Conservation (phyloP, 1,284 basidiomycete species). For the Ceratobasidium sp. region DNA sequence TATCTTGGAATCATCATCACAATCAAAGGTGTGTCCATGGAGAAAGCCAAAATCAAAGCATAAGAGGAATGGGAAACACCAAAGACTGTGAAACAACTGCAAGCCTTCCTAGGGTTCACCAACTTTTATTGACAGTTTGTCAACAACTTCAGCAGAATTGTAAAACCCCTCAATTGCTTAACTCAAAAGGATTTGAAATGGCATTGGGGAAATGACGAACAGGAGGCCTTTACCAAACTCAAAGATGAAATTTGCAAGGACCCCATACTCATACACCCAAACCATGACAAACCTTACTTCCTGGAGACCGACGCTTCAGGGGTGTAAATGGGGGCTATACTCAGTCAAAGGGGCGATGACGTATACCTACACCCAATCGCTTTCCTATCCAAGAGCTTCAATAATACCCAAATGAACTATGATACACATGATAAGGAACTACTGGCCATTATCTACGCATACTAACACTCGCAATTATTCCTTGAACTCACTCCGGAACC, state of each 20-base stretch:
- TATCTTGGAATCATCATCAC: not conserved
- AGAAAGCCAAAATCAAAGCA: slow-evolving; percentile 54
- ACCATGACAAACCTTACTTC: slow-evolving; percentile 15
- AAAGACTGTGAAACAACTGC: slow-evolving; percentile 51
- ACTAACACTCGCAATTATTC: not conserved
- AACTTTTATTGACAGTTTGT: slow-evolving; percentile 45
- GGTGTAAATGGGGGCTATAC: slow-evolving; percentile 16
- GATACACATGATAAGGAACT: slow-evolving; percentile 55
- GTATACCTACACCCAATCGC: slow-evolving; percentile 12
- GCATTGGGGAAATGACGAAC: slow-evolving; percentile 38
- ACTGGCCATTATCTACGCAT: slow-evolving; percentile 44
- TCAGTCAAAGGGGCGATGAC: slow-evolving; percentile 26
- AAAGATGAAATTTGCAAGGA: slow-evolving; percentile 43
- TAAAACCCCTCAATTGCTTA: slow-evolving; percentile 49
- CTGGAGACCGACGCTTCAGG: slow-evolving; percentile 36
- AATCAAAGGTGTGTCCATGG: not conserved
- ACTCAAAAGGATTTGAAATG: slow-evolving; percentile 46
- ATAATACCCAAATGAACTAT: slow-evolving; percentile 53
- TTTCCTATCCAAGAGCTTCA: slow-evolving; percentile 36
- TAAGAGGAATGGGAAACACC: slow-evolving; percentile 58
- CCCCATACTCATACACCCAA: slow-evolving; percentile 25
- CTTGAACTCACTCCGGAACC: slow-evolving; percentile 41
- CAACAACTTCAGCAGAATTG: slow-evolving; percentile 48
- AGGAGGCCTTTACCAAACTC: slow-evolving; percentile 50
- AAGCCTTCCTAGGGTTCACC: slow-evolving; percentile 53